These are phyloP conservation scores for Lachnellula suecica DNA, from an alignment of 2,329 filamentous ascomycete species.

Conservation along the genomic window DNA sequence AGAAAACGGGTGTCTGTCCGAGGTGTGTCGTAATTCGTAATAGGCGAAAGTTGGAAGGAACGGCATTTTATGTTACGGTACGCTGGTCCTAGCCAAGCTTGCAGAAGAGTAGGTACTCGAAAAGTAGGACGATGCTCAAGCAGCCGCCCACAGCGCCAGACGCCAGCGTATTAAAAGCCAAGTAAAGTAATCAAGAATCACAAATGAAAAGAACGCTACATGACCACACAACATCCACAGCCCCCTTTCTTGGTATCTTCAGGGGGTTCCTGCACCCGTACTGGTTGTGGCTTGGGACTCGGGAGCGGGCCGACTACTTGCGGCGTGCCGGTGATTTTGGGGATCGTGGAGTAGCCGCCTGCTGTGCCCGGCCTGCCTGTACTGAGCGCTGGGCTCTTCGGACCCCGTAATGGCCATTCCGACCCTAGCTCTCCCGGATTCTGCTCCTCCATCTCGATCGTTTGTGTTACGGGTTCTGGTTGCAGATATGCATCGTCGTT, in stretches of 20 bases:
- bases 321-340: slow-evolving; percentile 38
- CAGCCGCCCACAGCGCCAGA: neutral
- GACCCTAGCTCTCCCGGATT: slow-evolving; percentile 33
- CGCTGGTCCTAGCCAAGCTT: neutral
- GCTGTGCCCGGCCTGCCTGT: slow-evolving; percentile 45
- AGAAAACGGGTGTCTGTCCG: neutral
- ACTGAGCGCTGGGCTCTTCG: slow-evolving; percentile 49
- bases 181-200: slow-evolving; percentile 4
- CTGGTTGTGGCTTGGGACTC: slow-evolving; percentile 39
- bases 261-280: slow-evolving; percentile 52
- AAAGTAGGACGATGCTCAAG: neutral
- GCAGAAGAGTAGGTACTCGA: neutral
- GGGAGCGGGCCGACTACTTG: slow-evolving; percentile 24
- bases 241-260: slow-evolving; percentile 47
- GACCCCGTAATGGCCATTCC: slow-evolving; percentile 59
- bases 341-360: slow-evolving; percentile 49
- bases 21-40: neutral
- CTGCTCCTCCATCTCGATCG: slow-evolving; percentile 28
- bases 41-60: neutral
- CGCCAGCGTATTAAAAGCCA: neutral
- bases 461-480: slow-evolving; percentile 18
- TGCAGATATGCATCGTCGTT: slow-evolving; percentile 59
- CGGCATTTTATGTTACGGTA: neutral
- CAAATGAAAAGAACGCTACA: slow-evolving; percentile 40
- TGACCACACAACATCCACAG: slow-evolving; percentile 52